Percentiles rank a stretch among this genome's conserved stretches.
Conservation (phyloP, 139 green algal species). For the Closterium sp. region DNA sequence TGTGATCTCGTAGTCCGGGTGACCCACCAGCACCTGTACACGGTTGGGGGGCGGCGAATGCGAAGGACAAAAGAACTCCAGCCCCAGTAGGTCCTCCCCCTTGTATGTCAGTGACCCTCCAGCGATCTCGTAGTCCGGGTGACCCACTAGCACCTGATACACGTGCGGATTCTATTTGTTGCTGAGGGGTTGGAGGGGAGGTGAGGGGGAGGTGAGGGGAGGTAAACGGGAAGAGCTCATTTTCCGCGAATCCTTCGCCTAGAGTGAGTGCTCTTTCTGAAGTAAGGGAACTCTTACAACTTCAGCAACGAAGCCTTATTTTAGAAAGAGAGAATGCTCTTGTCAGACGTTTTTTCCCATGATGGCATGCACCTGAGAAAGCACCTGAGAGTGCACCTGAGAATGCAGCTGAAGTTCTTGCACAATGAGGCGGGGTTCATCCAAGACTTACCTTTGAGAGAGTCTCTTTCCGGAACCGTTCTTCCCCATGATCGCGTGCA, state of each 20-base stretch:
- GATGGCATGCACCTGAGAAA: too few species aligned
- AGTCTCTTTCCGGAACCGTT: slow-evolving; percentile 97
- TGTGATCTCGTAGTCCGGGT: slow-evolving; percentile 96
- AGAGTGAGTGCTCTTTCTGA: too few species aligned
- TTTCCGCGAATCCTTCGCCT: too few species aligned
- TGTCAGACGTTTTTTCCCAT: too few species aligned
- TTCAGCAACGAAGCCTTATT: neutral
- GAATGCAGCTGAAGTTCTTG: neutral
- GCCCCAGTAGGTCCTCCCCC: slow-evolving; percentile 83
- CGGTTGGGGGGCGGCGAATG: neutral
- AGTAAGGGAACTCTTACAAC: neutral
- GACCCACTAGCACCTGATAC: slow-evolving; percentile 79
- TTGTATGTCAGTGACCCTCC: slow-evolving; percentile 78
- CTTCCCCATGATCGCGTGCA: slow-evolving; percentile 99
- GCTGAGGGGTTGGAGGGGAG: neutral
- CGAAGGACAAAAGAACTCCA: too few species aligned
- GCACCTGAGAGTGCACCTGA: neutral
- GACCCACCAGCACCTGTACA: slow-evolving; percentile 90
- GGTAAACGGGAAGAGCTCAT: too few species aligned
- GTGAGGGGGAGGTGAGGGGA: neutral
- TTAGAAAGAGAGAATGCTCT: neutral
- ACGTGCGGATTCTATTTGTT: neutral
- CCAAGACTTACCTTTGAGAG: slow-evolving; percentile 72
- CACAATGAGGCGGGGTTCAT: too few species aligned
- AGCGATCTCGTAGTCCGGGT: slow-evolving; percentile 96